A percentile compares a stretch with the other conserved stretches of the same genome.
phyloP scores from a whole-genome alignment of 2,329 filamentous ascomycete genomes.

The Pseudogymnoascus sp. region DNA sequence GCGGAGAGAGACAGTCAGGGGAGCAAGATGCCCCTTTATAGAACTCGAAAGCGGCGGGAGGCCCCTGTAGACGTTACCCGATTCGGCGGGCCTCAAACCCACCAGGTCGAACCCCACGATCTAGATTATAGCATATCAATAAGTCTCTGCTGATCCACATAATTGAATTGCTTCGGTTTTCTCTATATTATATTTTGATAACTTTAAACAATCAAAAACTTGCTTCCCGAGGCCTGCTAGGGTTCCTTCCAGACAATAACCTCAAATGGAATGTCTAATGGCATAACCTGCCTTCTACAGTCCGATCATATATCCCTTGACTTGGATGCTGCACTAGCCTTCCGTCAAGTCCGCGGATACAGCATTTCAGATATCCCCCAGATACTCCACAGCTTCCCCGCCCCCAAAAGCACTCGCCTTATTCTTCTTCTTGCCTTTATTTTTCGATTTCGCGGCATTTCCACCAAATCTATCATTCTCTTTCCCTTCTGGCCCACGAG shows the following conservation, averaged over 20 bases:
- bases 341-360: conserved; percentile 6
- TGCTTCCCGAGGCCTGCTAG: not conserved
- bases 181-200: not conserved
- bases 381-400: conserved; percentile 10
- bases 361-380: conserved; percentile 4
- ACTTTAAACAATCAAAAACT: not conserved
- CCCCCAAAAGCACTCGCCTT: conserved; percentile 5
- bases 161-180: not conserved
- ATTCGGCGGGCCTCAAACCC: not conserved
- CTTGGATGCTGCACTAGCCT: conserved; percentile 15
- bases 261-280: not conserved
- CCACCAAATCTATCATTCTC: conserved; percentile 2
- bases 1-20: not conserved
- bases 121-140: too few relatives aligned
- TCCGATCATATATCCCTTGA: not conserved
- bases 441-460: conserved; percentile 13
- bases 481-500: not conserved
- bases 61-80: not conserved
- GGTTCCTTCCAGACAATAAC: not conserved
- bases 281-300: not conserved
- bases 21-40: not conserved
- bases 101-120: too few relatives aligned
- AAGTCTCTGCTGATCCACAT: too few relatives aligned
- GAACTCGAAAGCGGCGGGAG: not conserved
- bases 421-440: conserved; percentile 19